phyloP scores from a whole-genome alignment of 2,329 filamentous ascomycete genomes.

The Coleophoma eucalyptorum region DNA sequence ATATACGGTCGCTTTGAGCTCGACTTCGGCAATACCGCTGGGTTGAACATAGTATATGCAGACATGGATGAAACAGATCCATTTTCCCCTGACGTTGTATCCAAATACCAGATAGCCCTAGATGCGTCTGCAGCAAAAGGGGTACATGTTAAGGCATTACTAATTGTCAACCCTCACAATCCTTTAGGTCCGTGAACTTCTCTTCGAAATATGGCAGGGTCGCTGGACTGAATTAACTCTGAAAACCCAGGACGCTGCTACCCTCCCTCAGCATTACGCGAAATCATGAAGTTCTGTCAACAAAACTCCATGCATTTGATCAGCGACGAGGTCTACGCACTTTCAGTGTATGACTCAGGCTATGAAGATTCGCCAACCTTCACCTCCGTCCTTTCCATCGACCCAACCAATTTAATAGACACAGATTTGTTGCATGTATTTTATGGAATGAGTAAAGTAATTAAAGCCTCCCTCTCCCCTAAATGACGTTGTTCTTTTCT shows the following conservation, averaged over 20 bases:
- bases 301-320: slow-evolving; percentile 40
- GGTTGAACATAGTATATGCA: slow-evolving; percentile 30
- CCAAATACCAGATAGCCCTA: slow-evolving; percentile 33
- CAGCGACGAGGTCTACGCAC: slow-evolving; percentile 46
- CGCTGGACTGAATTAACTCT: slow-evolving; percentile 21
- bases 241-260: slow-evolving; percentile 13
- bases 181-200: slow-evolving; percentile 24
- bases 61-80: slow-evolving; percentile 32
- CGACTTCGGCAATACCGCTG: slow-evolving; percentile 41
- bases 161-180: slow-evolving; percentile 34
- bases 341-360: slow-evolving; percentile 35
- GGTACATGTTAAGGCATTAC: slow-evolving; percentile 31
- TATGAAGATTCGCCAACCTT: slow-evolving; percentile 28
- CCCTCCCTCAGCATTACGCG: slow-evolving; percentile 18
- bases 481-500: neutral
- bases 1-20: slow-evolving; percentile 44
- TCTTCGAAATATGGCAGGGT: too few relatives aligned
- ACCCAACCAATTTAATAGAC: slow-evolving; percentile 39
- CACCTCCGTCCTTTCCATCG: slow-evolving; percentile 44
- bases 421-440: slow-evolving; percentile 38
- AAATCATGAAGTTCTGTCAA: slow-evolving; percentile 34
- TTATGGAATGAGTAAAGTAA: slow-evolving; percentile 18
- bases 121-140: slow-evolving; percentile 26
- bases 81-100: slow-evolving; percentile 29
- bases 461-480: neutral